These are phyloP conservation scores for Trichoderma endophyticum DNA, from an alignment of 2,329 filamentous ascomycete species.

Conservation along the genomic window DNA sequence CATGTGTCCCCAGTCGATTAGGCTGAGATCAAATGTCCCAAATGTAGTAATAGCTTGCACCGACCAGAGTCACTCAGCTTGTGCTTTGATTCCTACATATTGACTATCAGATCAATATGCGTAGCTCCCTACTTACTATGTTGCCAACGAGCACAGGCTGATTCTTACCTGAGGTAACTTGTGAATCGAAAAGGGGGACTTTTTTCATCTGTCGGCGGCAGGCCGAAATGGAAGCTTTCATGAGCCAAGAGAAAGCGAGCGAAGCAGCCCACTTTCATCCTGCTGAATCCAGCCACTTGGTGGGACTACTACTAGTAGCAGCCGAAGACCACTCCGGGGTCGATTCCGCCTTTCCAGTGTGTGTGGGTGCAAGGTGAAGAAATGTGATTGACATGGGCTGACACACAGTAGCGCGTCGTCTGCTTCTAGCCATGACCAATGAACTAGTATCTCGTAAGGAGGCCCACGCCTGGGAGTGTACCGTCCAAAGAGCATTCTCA, in stretches of 20 bases:
- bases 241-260: background rate
- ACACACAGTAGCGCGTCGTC: slow-evolving; percentile 17
- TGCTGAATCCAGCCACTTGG: background rate
- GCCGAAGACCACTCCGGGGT: background rate
- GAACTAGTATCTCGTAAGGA: background rate
- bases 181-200: background rate
- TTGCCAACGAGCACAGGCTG: background rate
- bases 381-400: slow-evolving; percentile 19
- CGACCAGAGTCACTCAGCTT: background rate
- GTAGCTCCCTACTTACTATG: background rate
- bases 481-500: background rate
- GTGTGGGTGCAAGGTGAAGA: slow-evolving; percentile 4
- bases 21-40: background rate
- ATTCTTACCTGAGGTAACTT: background rate
- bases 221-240: background rate
- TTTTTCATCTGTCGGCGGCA: background rate
- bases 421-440: slow-evolving; percentile 14
- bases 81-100: background rate
- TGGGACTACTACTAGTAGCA: background rate
- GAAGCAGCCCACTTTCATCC: background rate
- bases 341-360: slow-evolving; percentile 3
- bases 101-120: background rate
- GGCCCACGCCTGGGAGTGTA: background rate
- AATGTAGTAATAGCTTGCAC: background rate
- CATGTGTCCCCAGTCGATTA: background rate